Evolutionary conservation across 2,329 filamentous ascomycete species (phyloP), one percentile per base, ranked within the genome.

Genomic region (Monosporascus cannonballus): DNA sequence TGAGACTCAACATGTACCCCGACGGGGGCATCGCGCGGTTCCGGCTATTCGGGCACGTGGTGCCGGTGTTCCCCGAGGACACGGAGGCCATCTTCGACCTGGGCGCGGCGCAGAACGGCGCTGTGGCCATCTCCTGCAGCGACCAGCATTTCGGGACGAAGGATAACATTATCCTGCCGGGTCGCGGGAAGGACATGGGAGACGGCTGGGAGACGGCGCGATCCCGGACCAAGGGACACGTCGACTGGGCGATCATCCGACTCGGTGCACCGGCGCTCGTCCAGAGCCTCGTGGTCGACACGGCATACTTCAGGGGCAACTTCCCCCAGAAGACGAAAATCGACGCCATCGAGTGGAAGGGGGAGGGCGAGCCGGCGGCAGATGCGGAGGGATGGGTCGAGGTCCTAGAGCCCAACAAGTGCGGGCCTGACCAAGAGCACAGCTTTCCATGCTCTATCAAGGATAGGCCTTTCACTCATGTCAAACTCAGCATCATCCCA

Each of bases 401-500:
- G 68, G 73, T 91, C 22, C 73, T 90, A 55, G 72, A 75, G 53
- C 79, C 86, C 15, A 84, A 81, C 72, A 86, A 84, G 71, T 86
- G 84, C 54, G 84, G 84, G 2, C 85, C 89, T 18, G 88, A 93
- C 67, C 75, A 76, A 62, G 87, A 91, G 72, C 87, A 90, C 67
- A 78, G 80, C 57, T 89, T 87, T 66, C 73, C 71, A 34, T 79
- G 74, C 51, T 63, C 76, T 53, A 74, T 83, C 18, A 73, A 77
- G 59, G 81, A 83, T 38, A 78, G 76, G 66, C 73, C 76, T 2
- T 88, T 90, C 64, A 90, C 87, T 14, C 91, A 94, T 72, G 84
- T 92, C 22, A 96, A 96, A 79, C 76, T 97, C 67, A 88, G 90
- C 36, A 94, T 96, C 67, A 90, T 96, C 61, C 93, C 93, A 0